Conservation (phyloP, 768 basidiomycete species). For the Rickenella mellea region DNA sequence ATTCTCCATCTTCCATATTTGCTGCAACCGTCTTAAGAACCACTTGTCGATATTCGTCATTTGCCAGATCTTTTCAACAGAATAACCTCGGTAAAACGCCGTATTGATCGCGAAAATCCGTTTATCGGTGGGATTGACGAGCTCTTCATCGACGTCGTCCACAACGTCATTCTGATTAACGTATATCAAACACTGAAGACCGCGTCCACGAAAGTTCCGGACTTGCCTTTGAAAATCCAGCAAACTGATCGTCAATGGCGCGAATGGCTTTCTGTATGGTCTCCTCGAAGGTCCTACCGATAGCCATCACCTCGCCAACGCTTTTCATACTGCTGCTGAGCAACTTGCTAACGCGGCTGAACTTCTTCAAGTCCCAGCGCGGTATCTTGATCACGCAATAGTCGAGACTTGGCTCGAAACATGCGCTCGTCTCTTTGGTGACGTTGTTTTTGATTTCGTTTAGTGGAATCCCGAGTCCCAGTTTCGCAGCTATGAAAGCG, state of each 20-base stretch:
- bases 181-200: background rate
- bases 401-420: constrained; percentile 96
- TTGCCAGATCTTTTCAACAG: constrained; percentile 92
- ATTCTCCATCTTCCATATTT: constrained; percentile 77
- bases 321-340: constrained; percentile 98
- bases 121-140: constrained; percentile 92
- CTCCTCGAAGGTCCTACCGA: constrained; percentile 96
- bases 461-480: constrained; percentile 92
- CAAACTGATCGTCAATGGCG: constrained; percentile 91
- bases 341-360: constrained; percentile 83
- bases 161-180: constrained; percentile 69
- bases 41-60: constrained; percentile 99
- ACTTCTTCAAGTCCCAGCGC: constrained; percentile 98
- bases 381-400: constrained; percentile 98
- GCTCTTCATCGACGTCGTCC: constrained; percentile 87
- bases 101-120: constrained; percentile 94
- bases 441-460: constrained; percentile 98
- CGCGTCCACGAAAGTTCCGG: constrained; percentile 2
- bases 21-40: constrained; percentile 86
- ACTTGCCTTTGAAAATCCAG: constrained; percentile 79
- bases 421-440: constrained; percentile 92
- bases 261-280: constrained; percentile 97
- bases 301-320: constrained; percentile 99
- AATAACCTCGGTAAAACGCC: constrained; percentile 88
- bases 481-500: constrained; percentile 96